Base-by-base conservation (phyloP, 2,329 filamentous ascomycete species). In the Colletotrichum echinochloae region DNA sequence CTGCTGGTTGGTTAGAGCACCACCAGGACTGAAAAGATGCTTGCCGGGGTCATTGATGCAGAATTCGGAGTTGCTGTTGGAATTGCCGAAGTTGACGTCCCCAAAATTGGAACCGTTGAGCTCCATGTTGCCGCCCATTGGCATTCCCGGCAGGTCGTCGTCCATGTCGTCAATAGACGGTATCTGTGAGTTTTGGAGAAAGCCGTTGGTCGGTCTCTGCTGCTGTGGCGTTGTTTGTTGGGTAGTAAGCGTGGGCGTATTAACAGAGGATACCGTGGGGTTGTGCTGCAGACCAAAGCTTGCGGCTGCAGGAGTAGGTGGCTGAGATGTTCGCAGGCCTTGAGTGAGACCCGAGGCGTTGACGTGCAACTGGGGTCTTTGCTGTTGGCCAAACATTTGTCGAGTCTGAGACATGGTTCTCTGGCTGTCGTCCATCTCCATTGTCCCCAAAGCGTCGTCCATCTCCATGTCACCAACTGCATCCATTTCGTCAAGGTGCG, bases 381-480 rank as follows among this genome's bases (percentile, higher is more conserved):
- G 87, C 73, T 85, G 85, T 74, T 91, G 89, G 54, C 89, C 89
- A 74, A 93, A 93, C 73, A 92, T 84, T 75, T 92, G 90, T 54
- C 91, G 87, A 26, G 89, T 88, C 76, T 92, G 90, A 75, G 93
- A 92, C 76, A 93, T 90, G 44, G 90, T 88, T 73, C 88, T 85
- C 60, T 91, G 87, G 74, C 81, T 88, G 73, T 90, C 87, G 56
- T 90, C 87, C 76, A 90, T 83, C 67, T 91, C 89, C 87, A 91
- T 88, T 61, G 86, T 83, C 5, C 89, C 90, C 59, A 93, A 86
- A 9, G 90, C 88, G 75, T 97, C 94, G 77, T 98, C 95, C 91
- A 98, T 93, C 77, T 98, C 95, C 95, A 98, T 98, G 77, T 97
- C 94, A 62, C 94, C 94, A 37, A 97, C 89, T 23, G 93, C 90